phyloP scores from a whole-genome alignment of 208 protist species.

The Acanthamoeba castellanii region DNA sequence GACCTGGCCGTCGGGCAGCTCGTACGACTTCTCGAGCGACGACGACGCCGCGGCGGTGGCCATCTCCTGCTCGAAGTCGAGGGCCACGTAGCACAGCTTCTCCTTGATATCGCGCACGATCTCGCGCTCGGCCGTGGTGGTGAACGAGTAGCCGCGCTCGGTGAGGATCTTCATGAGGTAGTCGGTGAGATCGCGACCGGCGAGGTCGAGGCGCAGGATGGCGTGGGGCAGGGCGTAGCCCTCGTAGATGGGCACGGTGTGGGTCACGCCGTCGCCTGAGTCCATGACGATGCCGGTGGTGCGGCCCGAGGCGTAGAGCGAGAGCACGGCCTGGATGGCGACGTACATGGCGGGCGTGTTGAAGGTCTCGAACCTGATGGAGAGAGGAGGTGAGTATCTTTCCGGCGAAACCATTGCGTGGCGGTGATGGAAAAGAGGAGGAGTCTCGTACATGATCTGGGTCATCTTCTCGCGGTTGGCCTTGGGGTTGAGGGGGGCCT shows the following conservation, averaged over 20 bases:
- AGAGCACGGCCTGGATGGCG: conserved; percentile 97
- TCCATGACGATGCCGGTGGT: conserved; percentile 87
- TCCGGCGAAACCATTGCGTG: too few relatives aligned
- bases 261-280: not conserved
- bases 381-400: too few relatives aligned
- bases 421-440: conserved; percentile 16
- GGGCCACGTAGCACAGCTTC: conserved; percentile 80
- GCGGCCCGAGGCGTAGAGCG: conserved; percentile 94
- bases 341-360: conserved; percentile 92
- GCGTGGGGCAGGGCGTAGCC: conserved; percentile 89
- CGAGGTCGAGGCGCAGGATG: conserved; percentile 85
- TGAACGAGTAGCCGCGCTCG: conserved; percentile 96
- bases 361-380: conserved; percentile 92
- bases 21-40: conserved; percentile 4
- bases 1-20: conserved; percentile 76
- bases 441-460: conserved; percentile 77
- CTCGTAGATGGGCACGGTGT: not conserved
- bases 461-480: conserved; percentile 94
- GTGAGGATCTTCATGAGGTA: conserved; percentile 95
- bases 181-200: conserved; percentile 94
- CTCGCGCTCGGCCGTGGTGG: conserved; percentile 92
- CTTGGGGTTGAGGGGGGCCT: conserved; percentile 94
- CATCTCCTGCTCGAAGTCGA: conserved; percentile 98
- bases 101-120: conserved; percentile 91
- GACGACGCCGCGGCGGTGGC: conserved; percentile 80